phyloP scores from a whole-genome alignment of 257 asterid species.

The Oldenlandia corymbosa region DNA sequence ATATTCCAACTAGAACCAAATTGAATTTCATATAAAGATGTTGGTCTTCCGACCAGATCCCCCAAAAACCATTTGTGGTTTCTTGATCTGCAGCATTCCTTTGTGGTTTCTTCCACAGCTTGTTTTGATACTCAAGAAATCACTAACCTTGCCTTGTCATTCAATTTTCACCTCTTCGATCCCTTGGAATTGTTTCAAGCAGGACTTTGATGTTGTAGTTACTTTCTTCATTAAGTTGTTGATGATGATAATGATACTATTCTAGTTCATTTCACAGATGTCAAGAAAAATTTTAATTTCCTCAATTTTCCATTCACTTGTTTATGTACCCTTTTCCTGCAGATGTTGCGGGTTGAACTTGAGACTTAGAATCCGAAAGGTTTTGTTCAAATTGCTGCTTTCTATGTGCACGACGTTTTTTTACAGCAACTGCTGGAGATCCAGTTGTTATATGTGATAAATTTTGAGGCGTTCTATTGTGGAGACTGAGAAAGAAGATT shows the following conservation, averaged over 20 bases:
- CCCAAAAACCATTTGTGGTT: too few relatives aligned
- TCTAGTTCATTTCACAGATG: too few relatives aligned
- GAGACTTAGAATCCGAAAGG: not conserved
- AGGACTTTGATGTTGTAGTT: not conserved
- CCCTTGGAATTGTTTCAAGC: not conserved
- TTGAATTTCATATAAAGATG: not conserved
- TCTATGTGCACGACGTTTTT: too few relatives aligned
- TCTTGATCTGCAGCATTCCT: too few relatives aligned
- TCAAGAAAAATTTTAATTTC: too few relatives aligned
- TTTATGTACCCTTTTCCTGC: constrained; percentile 1
- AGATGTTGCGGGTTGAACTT: not conserved
- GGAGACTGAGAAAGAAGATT: too few relatives aligned
- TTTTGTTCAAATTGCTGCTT: not conserved
- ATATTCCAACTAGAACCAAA: not conserved
- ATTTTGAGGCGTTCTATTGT: too few relatives aligned
- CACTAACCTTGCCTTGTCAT: not conserved
- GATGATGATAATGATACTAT: too few relatives aligned
- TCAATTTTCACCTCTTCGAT: not conserved
- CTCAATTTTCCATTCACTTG: too few relatives aligned
- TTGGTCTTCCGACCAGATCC: too few relatives aligned
- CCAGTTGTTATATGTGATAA: not conserved
- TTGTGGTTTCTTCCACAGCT: not conserved
- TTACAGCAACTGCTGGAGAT: not conserved
- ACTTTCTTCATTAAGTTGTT: not conserved
- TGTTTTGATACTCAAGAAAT: not conserved